phyloP scores from a whole-genome alignment of 192 early-diverging fungal genomes.

The Obelidium mucronatum region DNA sequence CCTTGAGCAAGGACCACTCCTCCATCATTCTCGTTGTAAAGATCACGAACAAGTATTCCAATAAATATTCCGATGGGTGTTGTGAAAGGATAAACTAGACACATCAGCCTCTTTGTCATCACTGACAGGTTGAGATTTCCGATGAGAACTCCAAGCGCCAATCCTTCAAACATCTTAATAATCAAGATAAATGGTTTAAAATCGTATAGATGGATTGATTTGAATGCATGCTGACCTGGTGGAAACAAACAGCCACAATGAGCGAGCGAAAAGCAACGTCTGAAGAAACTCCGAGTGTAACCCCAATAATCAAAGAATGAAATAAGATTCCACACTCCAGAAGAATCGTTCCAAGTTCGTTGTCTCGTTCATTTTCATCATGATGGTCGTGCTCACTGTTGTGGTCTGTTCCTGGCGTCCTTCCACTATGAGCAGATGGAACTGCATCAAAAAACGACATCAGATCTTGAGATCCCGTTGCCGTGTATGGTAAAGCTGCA shows the following conservation, averaged over 20 bases:
- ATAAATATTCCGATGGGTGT: slow-evolving; percentile 83
- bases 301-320: slow-evolving; percentile 53
- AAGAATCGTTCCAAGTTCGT: slow-evolving; percentile 31
- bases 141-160: slow-evolving; percentile 41
- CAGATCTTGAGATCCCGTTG: too few relatives aligned
- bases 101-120: slow-evolving; percentile 5
- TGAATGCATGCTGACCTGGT: slow-evolving; percentile 52
- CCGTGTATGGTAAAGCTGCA: too few relatives aligned
- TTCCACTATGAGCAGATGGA: slow-evolving; percentile 1
- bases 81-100: slow-evolving; percentile 68
- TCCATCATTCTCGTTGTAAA: neutral
- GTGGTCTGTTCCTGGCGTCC: neutral
- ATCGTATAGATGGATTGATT: neutral
- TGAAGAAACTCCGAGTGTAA: slow-evolving; percentile 41
- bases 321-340: slow-evolving; percentile 55
- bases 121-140: slow-evolving; percentile 16
- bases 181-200: slow-evolving; percentile 52
- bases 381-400: neutral
- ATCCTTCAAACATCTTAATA: slow-evolving; percentile 54
- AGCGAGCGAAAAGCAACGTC: slow-evolving; percentile 46
- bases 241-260: slow-evolving; percentile 55
- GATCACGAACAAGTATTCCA: slow-evolving; percentile 42
- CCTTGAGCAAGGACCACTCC: slow-evolving; percentile 72
- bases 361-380: neutral
- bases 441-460: neutral